Conservation (phyloP, 2,329 filamentous ascomycete genomes). For the Emergomyces pasteurianus region DNA sequence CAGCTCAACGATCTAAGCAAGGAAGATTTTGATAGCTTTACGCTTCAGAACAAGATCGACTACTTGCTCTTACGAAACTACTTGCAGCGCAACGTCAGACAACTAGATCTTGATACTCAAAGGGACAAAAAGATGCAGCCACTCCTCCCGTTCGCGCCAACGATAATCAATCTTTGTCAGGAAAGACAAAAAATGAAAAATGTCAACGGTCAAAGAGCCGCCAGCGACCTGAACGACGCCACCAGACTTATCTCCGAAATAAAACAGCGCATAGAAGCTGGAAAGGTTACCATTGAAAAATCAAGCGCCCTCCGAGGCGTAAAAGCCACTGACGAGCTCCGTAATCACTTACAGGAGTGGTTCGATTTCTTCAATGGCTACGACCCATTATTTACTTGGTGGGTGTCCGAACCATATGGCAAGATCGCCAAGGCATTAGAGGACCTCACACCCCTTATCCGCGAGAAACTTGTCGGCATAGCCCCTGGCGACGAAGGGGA, state of each 20-base stretch:
- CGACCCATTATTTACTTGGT: conserved; percentile 47
- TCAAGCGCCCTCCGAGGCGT: conserved; percentile 38
- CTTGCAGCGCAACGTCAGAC: conserved; percentile 20
- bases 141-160: conserved; percentile 36
- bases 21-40: conserved; percentile 25
- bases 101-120: conserved; percentile 30
- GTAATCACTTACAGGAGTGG: conserved; percentile 35
- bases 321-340: conserved; percentile 32
- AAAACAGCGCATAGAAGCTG: conserved; percentile 23
- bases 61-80: conserved; percentile 37
- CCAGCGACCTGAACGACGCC: conserved; percentile 30
- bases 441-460: conserved; percentile 27
- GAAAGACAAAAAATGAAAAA: conserved; percentile 35
- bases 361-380: conserved; percentile 43
- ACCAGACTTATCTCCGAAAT: conserved; percentile 23
- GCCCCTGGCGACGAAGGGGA: conserved; percentile 32
- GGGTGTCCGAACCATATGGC: conserved; percentile 38
- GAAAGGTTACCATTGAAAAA: conserved; percentile 25
- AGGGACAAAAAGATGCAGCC: conserved; percentile 27
- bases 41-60: conserved; percentile 31
- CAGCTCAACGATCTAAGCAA: conserved; percentile 30
- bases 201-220: conserved; percentile 34
- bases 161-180: conserved; percentile 37
- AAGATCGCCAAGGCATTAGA: conserved; percentile 28
- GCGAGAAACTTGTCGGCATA: conserved; percentile 36